Conservation (phyloP, 768 basidiomycete genomes). For the Lactarius hatsudake region DNA sequence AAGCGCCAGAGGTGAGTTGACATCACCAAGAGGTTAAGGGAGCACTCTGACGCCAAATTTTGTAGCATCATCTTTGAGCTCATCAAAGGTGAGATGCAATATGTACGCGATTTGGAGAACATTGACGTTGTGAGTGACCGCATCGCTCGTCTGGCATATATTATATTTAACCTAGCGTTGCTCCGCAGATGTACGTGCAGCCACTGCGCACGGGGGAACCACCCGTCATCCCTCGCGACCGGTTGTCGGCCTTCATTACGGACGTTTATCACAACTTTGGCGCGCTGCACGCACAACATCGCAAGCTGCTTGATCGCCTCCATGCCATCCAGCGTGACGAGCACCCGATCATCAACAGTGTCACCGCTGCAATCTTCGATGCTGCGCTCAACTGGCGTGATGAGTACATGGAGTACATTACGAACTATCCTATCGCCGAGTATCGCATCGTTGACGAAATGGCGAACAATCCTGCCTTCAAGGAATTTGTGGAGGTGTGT, state of each 20-base stretch:
- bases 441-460: constrained; percentile 87
- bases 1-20: constrained; percentile 78
- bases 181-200: constrained; percentile 70
- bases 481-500: constrained; percentile 75
- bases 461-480: constrained; percentile 77
- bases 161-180: neutral
- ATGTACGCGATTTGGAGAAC: constrained; percentile 87
- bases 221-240: constrained; percentile 71
- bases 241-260: constrained; percentile 70
- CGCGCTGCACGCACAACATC: constrained; percentile 73
- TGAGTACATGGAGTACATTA: constrained; percentile 89
- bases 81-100: constrained; percentile 94
- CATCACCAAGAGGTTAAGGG: neutral
- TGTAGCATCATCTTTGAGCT: constrained; percentile 86
- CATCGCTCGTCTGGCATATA: neutral
- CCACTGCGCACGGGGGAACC: constrained; percentile 72
- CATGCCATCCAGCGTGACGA: constrained; percentile 88
- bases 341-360: constrained; percentile 70
- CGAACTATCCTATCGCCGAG: constrained; percentile 90
- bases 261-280: constrained; percentile 89
- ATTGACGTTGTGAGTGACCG: constrained; percentile 61
- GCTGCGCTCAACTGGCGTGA: constrained; percentile 91
- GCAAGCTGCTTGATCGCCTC: constrained; percentile 71
- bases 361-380: constrained; percentile 84
- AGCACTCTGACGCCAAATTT: constrained; percentile 1